Evolutionary conservation across 345 rosid species (phyloP).

Genomic region (Erysimum cheiranthoides): DNA sequence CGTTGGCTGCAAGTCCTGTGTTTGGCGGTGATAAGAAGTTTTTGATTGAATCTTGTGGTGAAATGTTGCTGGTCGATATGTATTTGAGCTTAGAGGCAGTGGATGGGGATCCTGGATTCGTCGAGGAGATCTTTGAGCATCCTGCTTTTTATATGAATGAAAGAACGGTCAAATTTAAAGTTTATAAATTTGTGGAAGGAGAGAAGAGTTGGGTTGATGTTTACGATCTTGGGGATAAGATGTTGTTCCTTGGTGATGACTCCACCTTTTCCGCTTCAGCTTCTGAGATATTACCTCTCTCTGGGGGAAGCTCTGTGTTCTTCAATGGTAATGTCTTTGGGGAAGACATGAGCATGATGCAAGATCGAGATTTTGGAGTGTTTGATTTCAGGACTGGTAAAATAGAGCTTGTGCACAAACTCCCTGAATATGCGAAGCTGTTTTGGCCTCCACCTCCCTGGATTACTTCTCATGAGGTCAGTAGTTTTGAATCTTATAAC

Average conservation of each 20-base stretch:
- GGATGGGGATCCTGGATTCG: slow-evolving; percentile 44
- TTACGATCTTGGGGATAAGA: slow-evolving; percentile 54
- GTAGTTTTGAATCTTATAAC: slow-evolving; percentile 33
- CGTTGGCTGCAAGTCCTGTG: slow-evolving; percentile 53
- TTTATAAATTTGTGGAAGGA: slow-evolving; percentile 57
- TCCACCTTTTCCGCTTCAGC: slow-evolving; percentile 68
- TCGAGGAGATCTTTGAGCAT: slow-evolving; percentile 47
- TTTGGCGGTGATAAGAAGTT: slow-evolving; percentile 93
- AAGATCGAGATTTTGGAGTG: slow-evolving; percentile 61
- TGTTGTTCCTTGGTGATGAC: slow-evolving; percentile 92
- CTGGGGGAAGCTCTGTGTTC: slow-evolving; percentile 66
- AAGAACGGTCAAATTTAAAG: slow-evolving; percentile 78
- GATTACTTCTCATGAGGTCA: slow-evolving; percentile 65
- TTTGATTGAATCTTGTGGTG: slow-evolving; percentile 77
- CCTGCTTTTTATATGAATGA: slow-evolving; percentile 57
- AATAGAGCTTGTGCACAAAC: slow-evolving; percentile 54
- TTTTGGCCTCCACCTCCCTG: slow-evolving; percentile 92
- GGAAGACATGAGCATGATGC: slow-evolving; percentile 45
- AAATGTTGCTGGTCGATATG: slow-evolving; percentile 81
- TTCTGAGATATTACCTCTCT: slow-evolving; percentile 51
- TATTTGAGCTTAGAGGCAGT: slow-evolving; percentile 68
- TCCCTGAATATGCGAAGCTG: slow-evolving; percentile 61
- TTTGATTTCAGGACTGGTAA: slow-evolving; percentile 67
- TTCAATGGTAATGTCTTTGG: slow-evolving; percentile 65
- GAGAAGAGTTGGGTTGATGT: slow-evolving; percentile 64